A percentile compares a stretch with the other conserved stretches of the same genome.
Evolutionary conservation across 1,284 basidiomycete genomes (phyloP).

Genomic region (Sporisorium reilianum): DNA sequence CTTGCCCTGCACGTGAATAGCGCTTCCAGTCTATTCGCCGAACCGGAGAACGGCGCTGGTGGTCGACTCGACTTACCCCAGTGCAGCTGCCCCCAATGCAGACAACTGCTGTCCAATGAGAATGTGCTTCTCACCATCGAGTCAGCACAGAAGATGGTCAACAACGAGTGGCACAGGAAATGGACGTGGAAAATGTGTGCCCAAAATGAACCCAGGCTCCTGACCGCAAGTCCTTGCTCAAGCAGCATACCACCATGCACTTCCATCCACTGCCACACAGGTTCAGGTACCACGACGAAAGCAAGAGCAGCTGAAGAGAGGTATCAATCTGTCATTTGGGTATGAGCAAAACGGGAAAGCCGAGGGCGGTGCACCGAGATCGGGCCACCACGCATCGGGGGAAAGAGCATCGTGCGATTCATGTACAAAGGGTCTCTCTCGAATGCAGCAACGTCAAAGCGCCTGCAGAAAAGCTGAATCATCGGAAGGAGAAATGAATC

Average conservation of each 20-base stretch:
- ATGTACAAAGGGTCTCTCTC: neutral
- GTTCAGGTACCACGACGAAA: neutral
- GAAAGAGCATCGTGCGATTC: neutral
- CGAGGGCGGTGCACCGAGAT: neutral
- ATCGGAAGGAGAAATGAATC: neutral
- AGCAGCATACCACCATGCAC: neutral
- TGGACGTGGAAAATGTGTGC: no score
- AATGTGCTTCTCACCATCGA: neutral
- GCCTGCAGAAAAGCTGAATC: neutral
- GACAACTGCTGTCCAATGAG: neutral
- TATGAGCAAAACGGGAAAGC: neutral
- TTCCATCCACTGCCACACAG: neutral
- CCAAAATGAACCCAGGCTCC: no score
- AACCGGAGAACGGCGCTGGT: conserved; percentile 3
- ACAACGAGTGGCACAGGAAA: no score
- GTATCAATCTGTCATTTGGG: conserved; percentile 3
- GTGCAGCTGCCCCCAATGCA: no score
- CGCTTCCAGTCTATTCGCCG: neutral
- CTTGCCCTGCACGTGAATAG: neutral
- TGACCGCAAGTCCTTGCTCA: neutral
- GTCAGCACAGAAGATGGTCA: no score
- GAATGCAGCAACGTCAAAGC: conserved; percentile 2
- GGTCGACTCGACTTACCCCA: neutral
- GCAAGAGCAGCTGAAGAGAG: neutral
- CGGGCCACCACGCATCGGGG: neutral